phyloP scores from a whole-genome alignment of 148 eudicot genomes.

The Rhododendron henanense region DNA sequence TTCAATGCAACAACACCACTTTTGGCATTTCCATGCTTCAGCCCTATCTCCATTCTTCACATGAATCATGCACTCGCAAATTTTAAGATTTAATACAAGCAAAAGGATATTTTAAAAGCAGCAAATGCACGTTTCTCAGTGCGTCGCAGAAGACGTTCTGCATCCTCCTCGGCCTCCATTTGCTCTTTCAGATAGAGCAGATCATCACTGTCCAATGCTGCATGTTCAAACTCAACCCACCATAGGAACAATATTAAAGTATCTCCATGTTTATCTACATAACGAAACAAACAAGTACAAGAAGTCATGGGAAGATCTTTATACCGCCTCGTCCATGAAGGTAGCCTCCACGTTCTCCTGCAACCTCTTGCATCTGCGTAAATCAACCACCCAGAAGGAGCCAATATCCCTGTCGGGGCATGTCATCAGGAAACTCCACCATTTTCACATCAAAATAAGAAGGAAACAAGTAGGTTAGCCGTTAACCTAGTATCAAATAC shows the following conservation, averaged over 20 bases:
- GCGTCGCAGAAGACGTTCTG: conserved; percentile 89
- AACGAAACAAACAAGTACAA: not conserved
- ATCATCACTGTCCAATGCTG: conserved; percentile 99
- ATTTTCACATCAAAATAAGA: conserved; percentile 16
- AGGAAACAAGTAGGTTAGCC: not conserved
- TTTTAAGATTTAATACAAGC: not conserved
- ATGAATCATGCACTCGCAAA: not conserved
- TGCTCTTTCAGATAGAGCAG: conserved; percentile 97
- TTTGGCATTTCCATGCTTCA: not conserved
- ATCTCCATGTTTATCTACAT: not conserved
- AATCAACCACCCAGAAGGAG: conserved; percentile 66
- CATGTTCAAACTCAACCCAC: conserved; percentile 39
- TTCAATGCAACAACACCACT: not conserved
- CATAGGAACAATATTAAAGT: conserved; percentile 6
- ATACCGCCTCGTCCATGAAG: conserved; percentile 99
- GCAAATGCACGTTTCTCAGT: conserved; percentile 98
- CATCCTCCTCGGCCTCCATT: conserved; percentile 99
- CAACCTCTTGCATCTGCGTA: conserved; percentile 99
- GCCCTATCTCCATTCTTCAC: not conserved
- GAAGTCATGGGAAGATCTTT: conserved; percentile 10
- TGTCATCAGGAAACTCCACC: conserved; percentile 66
- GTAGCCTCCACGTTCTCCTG: conserved; percentile 99
- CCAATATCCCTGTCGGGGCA: conserved; percentile 99
- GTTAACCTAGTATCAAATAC: conserved; percentile 1
- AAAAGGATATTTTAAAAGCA: conserved; percentile 96